These are phyloP conservation scores for Xylaria sp. DNA, from an alignment of 2,329 filamentous ascomycete species.

Conservation along the genomic window DNA sequence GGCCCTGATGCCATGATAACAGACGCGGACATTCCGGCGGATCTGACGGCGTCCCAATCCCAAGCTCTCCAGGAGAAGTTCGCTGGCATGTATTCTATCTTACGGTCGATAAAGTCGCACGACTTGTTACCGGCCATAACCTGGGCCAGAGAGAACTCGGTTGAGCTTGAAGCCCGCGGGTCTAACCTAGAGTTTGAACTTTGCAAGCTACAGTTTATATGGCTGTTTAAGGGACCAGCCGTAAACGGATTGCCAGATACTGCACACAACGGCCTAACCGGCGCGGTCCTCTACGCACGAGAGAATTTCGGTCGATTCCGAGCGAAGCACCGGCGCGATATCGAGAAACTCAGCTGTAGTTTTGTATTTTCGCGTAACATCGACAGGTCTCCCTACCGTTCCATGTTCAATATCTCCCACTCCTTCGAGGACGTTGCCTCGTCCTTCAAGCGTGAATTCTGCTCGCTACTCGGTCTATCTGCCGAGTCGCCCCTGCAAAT, in stretches of 20 bases:
- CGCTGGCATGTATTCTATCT: slow-evolving; percentile 81
- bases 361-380: slow-evolving; percentile 77
- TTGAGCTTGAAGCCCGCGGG: slow-evolving; percentile 68
- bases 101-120: slow-evolving; percentile 67
- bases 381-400: slow-evolving; percentile 67
- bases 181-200: slow-evolving; percentile 96
- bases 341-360: slow-evolving; percentile 74
- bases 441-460: slow-evolving; percentile 94
- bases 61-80: slow-evolving; percentile 74
- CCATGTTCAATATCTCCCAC: slow-evolving; percentile 67
- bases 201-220: slow-evolving; percentile 81
- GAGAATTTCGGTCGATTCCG: slow-evolving; percentile 70
- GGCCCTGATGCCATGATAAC: slow-evolving; percentile 28
- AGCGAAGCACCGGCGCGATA: slow-evolving; percentile 68
- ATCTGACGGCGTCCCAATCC: slow-evolving; percentile 55
- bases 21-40: slow-evolving; percentile 36
- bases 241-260: slow-evolving; percentile 52
- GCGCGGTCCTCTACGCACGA: slow-evolving; percentile 72
- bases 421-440: slow-evolving; percentile 78
- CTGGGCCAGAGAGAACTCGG: slow-evolving; percentile 72
- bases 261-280: slow-evolving; percentile 47
- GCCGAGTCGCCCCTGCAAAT: slow-evolving; percentile 91
- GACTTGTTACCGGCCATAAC: slow-evolving; percentile 79
- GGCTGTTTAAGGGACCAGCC: slow-evolving; percentile 66
- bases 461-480: slow-evolving; percentile 80